Evolutionary conservation across 805 yeast species (phyloP).

Genomic region (Candida namnaoensis): DNA sequence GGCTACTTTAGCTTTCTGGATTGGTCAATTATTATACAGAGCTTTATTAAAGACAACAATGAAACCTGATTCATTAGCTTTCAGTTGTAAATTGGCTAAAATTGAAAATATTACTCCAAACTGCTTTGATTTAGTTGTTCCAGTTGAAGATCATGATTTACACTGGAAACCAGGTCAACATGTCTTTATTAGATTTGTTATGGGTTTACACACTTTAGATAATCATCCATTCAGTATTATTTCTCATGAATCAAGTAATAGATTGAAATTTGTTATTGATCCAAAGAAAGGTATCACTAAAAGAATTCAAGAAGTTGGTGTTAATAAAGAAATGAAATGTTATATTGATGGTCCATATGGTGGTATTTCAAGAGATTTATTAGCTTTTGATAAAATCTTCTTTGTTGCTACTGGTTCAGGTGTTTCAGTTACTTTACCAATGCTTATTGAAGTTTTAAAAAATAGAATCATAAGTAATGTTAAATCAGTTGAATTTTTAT

Average conservation of each 20-base stretch:
- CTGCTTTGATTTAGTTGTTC: slow-evolving; percentile 26
- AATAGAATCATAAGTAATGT: slow-evolving; percentile 1
- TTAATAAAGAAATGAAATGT: slow-evolving; percentile 20
- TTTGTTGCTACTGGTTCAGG: slow-evolving; percentile 44
- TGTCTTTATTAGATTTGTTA: slow-evolving; percentile 34
- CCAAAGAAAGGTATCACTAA: slow-evolving; percentile 40
- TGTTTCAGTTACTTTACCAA: slow-evolving; percentile 38
- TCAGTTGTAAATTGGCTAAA: slow-evolving; percentile 28
- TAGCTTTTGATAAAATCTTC: slow-evolving; percentile 33
- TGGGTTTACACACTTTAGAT: slow-evolving; percentile 34
- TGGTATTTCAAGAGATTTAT: slow-evolving; percentile 35
- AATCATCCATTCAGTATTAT: slow-evolving; percentile 50
- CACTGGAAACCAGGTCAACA: slow-evolving; percentile 51
- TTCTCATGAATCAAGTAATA: slow-evolving; percentile 19
- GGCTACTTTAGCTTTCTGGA: slow-evolving; percentile 46
- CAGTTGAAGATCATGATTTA: slow-evolving; percentile 20
- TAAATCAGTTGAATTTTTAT: slow-evolving; percentile 28
- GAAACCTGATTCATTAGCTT: slow-evolving; percentile 31
- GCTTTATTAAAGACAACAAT: slow-evolving; percentile 34
- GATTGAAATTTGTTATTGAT: slow-evolving; percentile 33
- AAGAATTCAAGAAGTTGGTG: slow-evolving; percentile 14
- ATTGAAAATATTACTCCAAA: slow-evolving; percentile 16
- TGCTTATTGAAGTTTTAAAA: slow-evolving; percentile 22
- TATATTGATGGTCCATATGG: slow-evolving; percentile 53
- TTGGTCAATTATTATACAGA: slow-evolving; percentile 37